Conservation (phyloP, 2,329 filamentous ascomycete species). For the Aspergillus alliaceus region DNA sequence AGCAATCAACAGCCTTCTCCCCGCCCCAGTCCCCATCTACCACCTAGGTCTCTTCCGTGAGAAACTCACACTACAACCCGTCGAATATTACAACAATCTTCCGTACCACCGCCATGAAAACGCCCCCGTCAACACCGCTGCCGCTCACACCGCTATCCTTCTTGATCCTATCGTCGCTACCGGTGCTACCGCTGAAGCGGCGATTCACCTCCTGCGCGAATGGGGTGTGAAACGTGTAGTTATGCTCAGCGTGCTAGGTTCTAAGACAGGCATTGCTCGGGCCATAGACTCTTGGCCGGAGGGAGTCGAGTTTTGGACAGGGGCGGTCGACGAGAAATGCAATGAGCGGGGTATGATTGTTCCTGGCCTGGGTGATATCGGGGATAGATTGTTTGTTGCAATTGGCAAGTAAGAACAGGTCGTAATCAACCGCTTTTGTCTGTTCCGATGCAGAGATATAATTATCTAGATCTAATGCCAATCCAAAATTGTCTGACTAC, state of each 20-base stretch:
- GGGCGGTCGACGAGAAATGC: constrained; percentile 70
- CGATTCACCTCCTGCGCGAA: constrained; percentile 83
- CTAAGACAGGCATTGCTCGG: constrained; percentile 65
- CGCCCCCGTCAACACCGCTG: constrained; percentile 37
- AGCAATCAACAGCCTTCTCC: constrained; percentile 79
- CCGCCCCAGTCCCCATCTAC: constrained; percentile 76
- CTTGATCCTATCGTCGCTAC: constrained; percentile 94
- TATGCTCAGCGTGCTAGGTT: constrained; percentile 73
- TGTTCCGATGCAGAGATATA: background rate
- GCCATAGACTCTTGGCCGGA: constrained; percentile 76
- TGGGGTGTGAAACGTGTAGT: constrained; percentile 87
- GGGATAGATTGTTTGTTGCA: constrained; percentile 85
- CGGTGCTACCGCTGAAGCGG: constrained; percentile 82
- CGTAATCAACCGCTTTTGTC: background rate
- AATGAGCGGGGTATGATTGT: constrained; percentile 85
- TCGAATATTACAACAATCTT: constrained; percentile 98
- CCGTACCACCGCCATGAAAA: constrained; percentile 57
- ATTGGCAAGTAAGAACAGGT: constrained; percentile 69
- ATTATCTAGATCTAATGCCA: background rate
- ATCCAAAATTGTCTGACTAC: too few species aligned
- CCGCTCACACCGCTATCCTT: constrained; percentile 71
- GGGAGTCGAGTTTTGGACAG: constrained; percentile 67
- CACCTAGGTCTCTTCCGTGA: constrained; percentile 95
- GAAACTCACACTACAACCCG: constrained; percentile 78
- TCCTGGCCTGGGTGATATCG: constrained; percentile 86